Evolutionary conservation across 495 filamentous ascomycete species (phyloP), one percentile per base, ranked within the genome.

Genomic region (Aspergillus conjunctus): DNA sequence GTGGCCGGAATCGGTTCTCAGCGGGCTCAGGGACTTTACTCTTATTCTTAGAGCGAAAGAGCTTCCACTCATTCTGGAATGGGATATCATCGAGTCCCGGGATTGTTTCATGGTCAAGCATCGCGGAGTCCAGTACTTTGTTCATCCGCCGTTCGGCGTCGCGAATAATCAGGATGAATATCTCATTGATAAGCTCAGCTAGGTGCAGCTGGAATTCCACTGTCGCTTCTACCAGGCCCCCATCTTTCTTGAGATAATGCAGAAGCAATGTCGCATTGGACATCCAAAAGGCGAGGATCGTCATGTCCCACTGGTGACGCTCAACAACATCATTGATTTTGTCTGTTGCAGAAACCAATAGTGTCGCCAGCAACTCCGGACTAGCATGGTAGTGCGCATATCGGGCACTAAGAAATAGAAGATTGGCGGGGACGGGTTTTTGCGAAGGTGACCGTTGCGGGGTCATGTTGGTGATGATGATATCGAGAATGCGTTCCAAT

Each of bases 131-230:
- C 51, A 99, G 74, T 30, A 95, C 89, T 73, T 96, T 97, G 75
- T 99, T 95, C 82, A 99, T 92, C 44, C 94, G 86, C 61, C 94
- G 83, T 75, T 99, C 95, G n/a, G 94, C 94, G 71, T 99, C 94
- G 64, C 94, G 81, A 60, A 97, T 96, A 63, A 99, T 96, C n/a
- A 98, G 82, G 62, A 98, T 94, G 71, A 97, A 99, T 32, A 99
- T 98, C 71, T 99, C 94, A 66, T 98, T 97, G 72, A 98, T 91
- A 33, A 98, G 80, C 74, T 99, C 94, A 5, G 92, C 90, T 55
- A 99, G 83, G 62, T 98, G 92, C 43, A 90, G 83, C 73, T 99
- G 94, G 61, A 97, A 97, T 56, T 92, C 87, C 31, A 89, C 84
- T 0, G 93, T 98, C 10, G 92, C 87, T 67, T 87, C 85, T 18